Conservation (phyloP, 108 stramenopile species). For the Mediolabrus comicus region DNA sequence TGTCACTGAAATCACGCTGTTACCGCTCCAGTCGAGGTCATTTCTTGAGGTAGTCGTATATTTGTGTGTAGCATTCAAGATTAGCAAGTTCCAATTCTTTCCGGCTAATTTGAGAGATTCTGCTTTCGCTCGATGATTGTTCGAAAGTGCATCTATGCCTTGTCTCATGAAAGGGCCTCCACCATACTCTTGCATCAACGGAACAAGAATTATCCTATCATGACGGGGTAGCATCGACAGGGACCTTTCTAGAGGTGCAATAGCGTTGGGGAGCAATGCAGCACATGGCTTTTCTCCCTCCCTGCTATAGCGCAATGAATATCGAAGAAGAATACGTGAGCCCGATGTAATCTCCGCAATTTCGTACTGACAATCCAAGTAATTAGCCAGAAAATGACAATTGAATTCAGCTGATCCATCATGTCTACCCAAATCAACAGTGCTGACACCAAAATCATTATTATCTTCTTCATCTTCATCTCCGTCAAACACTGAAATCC, state of each 20-base stretch:
- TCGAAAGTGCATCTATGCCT: slow-evolving; percentile 10
- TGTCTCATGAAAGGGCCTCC: background rate
- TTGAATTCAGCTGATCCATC: background rate
- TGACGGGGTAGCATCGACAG: background rate
- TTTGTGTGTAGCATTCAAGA: background rate
- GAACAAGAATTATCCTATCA: slow-evolving; percentile 12
- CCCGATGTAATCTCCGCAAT: slow-evolving; percentile 5
- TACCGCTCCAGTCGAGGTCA: background rate
- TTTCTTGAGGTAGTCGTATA: background rate
- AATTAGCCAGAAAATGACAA: slow-evolving; percentile 2
- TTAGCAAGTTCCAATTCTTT: slow-evolving; percentile 4
- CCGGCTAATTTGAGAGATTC: slow-evolving; percentile 12
- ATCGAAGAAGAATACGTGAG: background rate
- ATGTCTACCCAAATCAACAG: background rate
- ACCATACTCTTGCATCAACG: slow-evolving; percentile 6
- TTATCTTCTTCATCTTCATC: slow-evolving; percentile 11
- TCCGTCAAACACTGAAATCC: background rate
- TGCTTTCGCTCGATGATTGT: background rate
- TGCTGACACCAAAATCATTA: background rate
- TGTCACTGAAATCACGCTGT: background rate
- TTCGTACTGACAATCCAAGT: slow-evolving; percentile 3
- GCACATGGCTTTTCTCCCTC: background rate
- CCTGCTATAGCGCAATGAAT: background rate
- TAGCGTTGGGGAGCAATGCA: background rate
- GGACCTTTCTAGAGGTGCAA: background rate